Evolutionary conservation across 192 early-diverging fungal genomes (phyloP), one percentile per base, ranked within the genome.

Genomic region (Coemansia reversa): DNA sequence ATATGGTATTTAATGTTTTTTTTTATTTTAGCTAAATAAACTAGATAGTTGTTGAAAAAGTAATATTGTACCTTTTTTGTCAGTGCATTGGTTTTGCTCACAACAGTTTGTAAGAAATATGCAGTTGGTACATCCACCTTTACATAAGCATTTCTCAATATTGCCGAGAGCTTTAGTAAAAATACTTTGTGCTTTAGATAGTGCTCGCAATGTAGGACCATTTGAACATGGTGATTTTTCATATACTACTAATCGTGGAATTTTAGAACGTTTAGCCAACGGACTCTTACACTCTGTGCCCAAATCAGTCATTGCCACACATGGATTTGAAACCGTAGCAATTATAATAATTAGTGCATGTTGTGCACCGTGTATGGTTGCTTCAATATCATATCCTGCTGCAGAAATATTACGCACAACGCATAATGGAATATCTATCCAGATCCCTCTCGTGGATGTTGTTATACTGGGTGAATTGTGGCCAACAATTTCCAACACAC

Each of bases 341-440:
- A 79, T 9, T 0, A 25, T 51, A 19, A 39, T n/a, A 22, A 69
- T 16, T 4, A 79, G 35, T 4, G 58, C 63, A 30, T 79, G 77
- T 49, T 67, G 64, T 7, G 68, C 71, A 2, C 49, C 77, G 27
- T 79, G 77, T 8, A 79, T 53, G n/a, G 65, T 59, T 3, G 67
- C 72, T 19, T 67, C 72, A 2, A 79, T 57, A 11, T 60, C 55
- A 19, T 67, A 32, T 6, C 42, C 9, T 24, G 14, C 30, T 19
- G n/a, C n/a, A 14, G 61, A 14, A 7, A 79, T 23, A 0, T 4
- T 1, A 3, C 42, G 55, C 6, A 50, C 29, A 22, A 67, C n/a
- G 2, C 11, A 20, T 5, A 49, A 28, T 0, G 77, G 72, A 2
- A 79, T 12, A 20, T 74, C 72, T 1, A 79, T 56, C 77, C 77